Evolutionary conservation across 164 flowering plant species (phyloP), one percentile per base, ranked within the genome.

Genomic region (Annona squamosa): DNA sequence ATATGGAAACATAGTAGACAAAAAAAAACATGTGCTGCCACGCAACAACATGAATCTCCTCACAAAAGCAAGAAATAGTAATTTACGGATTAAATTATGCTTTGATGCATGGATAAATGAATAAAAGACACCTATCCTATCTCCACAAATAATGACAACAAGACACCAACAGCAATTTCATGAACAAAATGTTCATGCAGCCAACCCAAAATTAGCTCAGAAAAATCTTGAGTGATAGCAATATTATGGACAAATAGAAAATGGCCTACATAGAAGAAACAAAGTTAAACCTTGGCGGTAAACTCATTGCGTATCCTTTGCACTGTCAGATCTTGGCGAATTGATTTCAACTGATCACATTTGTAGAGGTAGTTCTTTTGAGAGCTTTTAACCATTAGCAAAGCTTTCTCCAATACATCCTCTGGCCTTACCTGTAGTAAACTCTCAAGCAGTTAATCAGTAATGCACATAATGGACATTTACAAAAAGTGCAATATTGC

Each of bases 261-360:
- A 19, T 46, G 18, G n/a, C 10, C 56, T 68, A 46, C 56, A 13
- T 46, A 61, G 3, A 42, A 63, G 43, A 4, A 46, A 4, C 2
- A 43, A 48, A 41, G 41, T 19, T 46, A 57, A 73, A 93, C 99
- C 97, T 87, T 91, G 5, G 85, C 99, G 3, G 98, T 95, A 47
- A 95, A 81, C 73, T 86, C 89, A 81, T 93, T 91, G 66, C 72
- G 87, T 74, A 95, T 90, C 67, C 87, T 85, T 77, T 95, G 99
- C 43, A 95, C 99, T 42, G 99, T 95, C 71, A 95, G 80, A 82
- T 95, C 99, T 82, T 93, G 99, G 48, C 99, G 94, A 75, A 93
- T 93, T 19, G 99, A 93, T 84, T 95, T 95, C 84, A 95, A 82
- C 82, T 95, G 99, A 82, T 95, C 99, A 80, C 99, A 95, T 79